These are phyloP conservation scores for Vararia minispora DNA, from an alignment of 768 basidiomycete species.

Conservation along the genomic window DNA sequence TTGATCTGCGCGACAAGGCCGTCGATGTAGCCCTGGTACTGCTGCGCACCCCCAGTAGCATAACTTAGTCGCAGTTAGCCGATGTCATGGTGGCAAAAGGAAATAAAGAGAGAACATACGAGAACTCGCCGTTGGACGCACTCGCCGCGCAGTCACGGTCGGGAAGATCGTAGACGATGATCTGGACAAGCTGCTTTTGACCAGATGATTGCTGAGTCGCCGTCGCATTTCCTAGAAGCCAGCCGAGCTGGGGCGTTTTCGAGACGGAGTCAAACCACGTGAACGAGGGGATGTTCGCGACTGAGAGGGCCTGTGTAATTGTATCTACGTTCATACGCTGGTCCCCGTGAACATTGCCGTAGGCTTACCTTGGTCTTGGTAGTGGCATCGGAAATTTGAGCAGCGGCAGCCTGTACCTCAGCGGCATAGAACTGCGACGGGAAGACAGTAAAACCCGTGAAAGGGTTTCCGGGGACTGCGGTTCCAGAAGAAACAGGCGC, in stretches of 20 bases:
- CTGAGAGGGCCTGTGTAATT: constrained; percentile 36
- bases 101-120: too few species aligned
- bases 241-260: constrained; percentile 43
- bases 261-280: constrained; percentile 48
- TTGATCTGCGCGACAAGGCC: constrained; percentile 46
- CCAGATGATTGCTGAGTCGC: constrained; percentile 34
- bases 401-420: constrained; percentile 41
- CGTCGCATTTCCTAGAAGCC: constrained; percentile 43
- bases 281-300: constrained; percentile 52
- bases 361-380: constrained; percentile 37
- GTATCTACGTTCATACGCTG: too few species aligned
- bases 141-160: constrained; percentile 57
- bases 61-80: constrained; percentile 42
- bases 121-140: constrained; percentile 58
- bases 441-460: constrained; percentile 38
- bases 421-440: constrained; percentile 44
- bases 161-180: constrained; percentile 42
- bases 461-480: constrained; percentile 54
- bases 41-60: too few species aligned
- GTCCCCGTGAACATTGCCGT: too few species aligned
- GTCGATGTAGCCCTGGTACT: constrained; percentile 57
- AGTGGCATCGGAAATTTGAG: constrained; percentile 36
- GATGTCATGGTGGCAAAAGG: constrained; percentile 45
- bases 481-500: too few species aligned
- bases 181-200: constrained; percentile 31